Conservation (phyloP, 345 rosid genomes). For the Anastatica hierochuntica region DNA sequence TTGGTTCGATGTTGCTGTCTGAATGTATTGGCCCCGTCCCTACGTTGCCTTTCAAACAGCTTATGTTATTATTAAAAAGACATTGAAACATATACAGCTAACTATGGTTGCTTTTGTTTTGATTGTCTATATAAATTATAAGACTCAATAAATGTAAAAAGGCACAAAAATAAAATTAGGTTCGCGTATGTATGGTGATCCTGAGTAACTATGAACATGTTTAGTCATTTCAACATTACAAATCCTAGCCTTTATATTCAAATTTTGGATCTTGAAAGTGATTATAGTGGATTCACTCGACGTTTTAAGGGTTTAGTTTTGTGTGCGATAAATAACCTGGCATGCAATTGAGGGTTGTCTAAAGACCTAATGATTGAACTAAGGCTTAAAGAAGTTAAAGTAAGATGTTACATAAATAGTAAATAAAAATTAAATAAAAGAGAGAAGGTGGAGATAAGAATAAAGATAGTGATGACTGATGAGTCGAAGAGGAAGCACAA, state of each 20-base stretch:
- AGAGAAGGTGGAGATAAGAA: conserved; percentile 11
- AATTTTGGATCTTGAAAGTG: not conserved
- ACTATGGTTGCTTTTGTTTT: conserved; percentile 16
- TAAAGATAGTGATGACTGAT: conserved; percentile 23
- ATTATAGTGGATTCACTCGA: conserved; percentile 4
- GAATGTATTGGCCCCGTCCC: conserved; percentile 25
- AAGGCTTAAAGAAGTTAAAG: no score
- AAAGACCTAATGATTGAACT: conserved; percentile 6
- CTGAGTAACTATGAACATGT: not conserved
- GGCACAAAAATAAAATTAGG: not conserved
- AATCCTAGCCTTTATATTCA: not conserved
- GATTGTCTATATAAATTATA: not conserved
- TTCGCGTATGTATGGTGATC: conserved; percentile 4
- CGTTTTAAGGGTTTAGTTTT: not conserved
- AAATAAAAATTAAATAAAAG: not conserved
- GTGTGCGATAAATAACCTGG: not conserved
- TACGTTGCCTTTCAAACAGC: conserved; percentile 22
- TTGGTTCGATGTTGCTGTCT: conserved; percentile 30
- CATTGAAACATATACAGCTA: conserved; percentile 28
- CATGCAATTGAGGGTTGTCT: not conserved
- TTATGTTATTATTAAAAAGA: conserved; percentile 22
- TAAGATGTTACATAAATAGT: conserved; percentile 3
- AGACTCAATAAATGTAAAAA: conserved; percentile 9
- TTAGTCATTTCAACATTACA: conserved; percentile 6
- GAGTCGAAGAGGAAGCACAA: conserved; percentile 15